Base-by-base conservation (phyloP, 345 rosid genomes). In the Orychophragmus violaceus region DNA sequence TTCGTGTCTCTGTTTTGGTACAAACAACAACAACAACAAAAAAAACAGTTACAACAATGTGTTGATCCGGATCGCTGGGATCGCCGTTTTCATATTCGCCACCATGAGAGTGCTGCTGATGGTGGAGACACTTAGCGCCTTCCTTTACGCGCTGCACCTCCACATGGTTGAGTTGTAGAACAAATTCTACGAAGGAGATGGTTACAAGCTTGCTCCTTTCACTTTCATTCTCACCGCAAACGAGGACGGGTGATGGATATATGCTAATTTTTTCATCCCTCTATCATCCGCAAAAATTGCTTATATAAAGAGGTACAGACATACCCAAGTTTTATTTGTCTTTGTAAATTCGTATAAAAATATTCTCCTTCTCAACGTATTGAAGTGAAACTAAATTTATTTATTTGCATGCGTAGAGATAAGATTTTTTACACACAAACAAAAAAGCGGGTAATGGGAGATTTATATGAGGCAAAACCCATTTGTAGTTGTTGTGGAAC, bases 121-220 rank as follows among this genome's bases (percentile, higher is more conserved):
- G 65, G 91, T 95, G 97, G 97, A 95, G 78, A 95, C 99, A 33
- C 90, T 95, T 12, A 89, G 98, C 33, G 98, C 98, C 9, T 91
- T 95, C 82, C 83, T 87, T 2, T 98, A 89, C 68, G 99, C 99
- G 0, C 76, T 94, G 70, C 87, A 96, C 65, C 99, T 94, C 67
- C 99, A 90, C 81, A 84, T 97, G 97, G 97, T 94, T 39, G 97
- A 94, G 75, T 94, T 82, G 75, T 92, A 88, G 56, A 94, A 88
- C 85, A 95, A 91, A 75, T 95, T 88, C 79, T 94, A 95, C 44
- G 99, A 95, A 70, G 99, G 98, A 55, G 96, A 91, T 35, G 98
- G 99, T 37, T 91, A 87, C 80, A 89, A 85, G 76, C 90, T 86
- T 74, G 53, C 65, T 65, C 99, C 99, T 11, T 88, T 82, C 71